These are phyloP conservation scores for Penicillium malachiteum DNA, from an alignment of 495 filamentous ascomycete genomes.

Conservation along the genomic window DNA sequence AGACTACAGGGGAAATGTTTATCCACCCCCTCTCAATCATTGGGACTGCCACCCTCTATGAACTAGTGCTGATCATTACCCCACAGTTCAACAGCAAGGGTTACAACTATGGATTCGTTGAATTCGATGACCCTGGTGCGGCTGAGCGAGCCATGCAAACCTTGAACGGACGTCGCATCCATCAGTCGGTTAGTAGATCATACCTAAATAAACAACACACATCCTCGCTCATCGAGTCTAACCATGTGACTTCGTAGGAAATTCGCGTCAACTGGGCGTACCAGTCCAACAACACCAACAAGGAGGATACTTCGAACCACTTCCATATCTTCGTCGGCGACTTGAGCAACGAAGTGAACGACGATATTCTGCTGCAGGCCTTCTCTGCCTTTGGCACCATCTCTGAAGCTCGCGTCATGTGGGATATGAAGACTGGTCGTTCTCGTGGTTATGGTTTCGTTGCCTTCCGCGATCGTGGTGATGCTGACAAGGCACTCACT, in stretches of 20 bases:
- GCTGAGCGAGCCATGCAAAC: constrained; percentile 97
- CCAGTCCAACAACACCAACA: constrained; percentile 90
- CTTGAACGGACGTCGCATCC: constrained; percentile 90
- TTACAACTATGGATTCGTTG: constrained; percentile 98
- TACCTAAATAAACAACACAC: not conserved
- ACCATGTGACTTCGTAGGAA: constrained; percentile 59
- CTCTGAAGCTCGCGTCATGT: constrained; percentile 99
- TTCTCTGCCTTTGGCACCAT: constrained; percentile 96
- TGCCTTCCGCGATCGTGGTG: constrained; percentile 89
- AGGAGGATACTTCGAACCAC: constrained; percentile 97
- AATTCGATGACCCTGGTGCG: constrained; percentile 96
- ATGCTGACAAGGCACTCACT: constrained; percentile 94
- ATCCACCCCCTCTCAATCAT: not conserved
- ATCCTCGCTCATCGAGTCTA: not conserved
- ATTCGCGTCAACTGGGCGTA: constrained; percentile 99
- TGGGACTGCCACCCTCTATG: not conserved
- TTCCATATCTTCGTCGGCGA: constrained; percentile 99
- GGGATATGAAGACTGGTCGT: constrained; percentile 99
- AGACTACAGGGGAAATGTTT: not conserved
- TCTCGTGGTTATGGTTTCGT: constrained; percentile 98
- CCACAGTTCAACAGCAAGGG: constrained; percentile 79
- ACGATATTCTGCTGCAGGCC: constrained; percentile 90
- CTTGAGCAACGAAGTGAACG: constrained; percentile 98
- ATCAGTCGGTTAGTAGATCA: constrained; percentile 67
- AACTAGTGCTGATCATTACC: constrained; percentile 4